These are phyloP conservation scores for Cenchrus purpureus DNA, from an alignment of 176 grass and related monocot genomes.

Conservation along the genomic window DNA sequence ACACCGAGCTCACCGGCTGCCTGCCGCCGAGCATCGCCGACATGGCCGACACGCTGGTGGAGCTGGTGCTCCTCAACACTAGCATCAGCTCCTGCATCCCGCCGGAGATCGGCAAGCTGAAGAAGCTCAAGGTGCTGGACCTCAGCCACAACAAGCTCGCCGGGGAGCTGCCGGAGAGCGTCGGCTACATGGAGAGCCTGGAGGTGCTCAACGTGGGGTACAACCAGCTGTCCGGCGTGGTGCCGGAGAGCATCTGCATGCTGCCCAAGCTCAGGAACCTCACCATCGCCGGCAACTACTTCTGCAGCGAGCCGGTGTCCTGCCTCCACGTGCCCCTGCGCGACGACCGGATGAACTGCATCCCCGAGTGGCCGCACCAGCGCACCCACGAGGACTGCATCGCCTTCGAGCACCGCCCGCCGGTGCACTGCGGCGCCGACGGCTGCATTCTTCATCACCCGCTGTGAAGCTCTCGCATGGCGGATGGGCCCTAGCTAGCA, in stretches of 20 bases:
- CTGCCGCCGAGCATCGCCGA: constrained; percentile 63
- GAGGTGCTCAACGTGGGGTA: constrained; percentile 81
- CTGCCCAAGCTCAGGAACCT: constrained; percentile 75
- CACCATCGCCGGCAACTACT: constrained; percentile 79
- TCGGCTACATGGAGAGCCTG: constrained; percentile 77
- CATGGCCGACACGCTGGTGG: constrained; percentile 72
- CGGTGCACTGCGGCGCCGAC: constrained; percentile 67
- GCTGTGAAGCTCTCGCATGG: constrained; percentile 15
- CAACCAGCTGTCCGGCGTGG: constrained; percentile 69
- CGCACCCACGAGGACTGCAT: constrained; percentile 71
- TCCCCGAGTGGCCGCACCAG: constrained; percentile 71
- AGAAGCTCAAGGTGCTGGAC: constrained; percentile 84
- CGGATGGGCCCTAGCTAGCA: no score
- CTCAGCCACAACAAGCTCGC: constrained; percentile 80
- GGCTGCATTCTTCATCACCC: constrained; percentile 58
- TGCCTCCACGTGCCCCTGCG: constrained; percentile 63
- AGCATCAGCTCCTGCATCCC: constrained; percentile 86
- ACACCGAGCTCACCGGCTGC: constrained; percentile 73
- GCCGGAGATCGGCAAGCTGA: constrained; percentile 71
- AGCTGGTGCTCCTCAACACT: constrained; percentile 78
- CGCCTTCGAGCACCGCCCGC: constrained; percentile 64
- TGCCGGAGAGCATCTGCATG: constrained; percentile 66
- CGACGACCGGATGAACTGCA: constrained; percentile 85
- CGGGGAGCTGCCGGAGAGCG: constrained; percentile 63
- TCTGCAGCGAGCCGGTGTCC: constrained; percentile 69